Conservation (phyloP, 306 rosid species). For the Biancaea sappan region DNA sequence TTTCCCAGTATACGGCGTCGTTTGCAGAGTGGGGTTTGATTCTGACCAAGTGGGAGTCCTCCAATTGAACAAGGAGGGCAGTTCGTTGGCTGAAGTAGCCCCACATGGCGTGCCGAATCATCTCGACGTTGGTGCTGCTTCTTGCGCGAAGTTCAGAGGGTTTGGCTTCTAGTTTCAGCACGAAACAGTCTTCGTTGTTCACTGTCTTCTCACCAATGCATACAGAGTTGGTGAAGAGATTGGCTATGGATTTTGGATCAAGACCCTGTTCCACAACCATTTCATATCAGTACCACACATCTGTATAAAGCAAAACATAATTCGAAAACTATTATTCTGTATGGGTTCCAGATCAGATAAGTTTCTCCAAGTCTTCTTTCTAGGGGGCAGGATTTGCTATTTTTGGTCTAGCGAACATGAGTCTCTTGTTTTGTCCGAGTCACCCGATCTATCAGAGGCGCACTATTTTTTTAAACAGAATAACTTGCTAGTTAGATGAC, state of each 20-base stretch:
- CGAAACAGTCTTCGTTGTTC: conserved; percentile 78
- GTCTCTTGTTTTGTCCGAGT: too few species aligned
- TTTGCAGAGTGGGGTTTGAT: conserved; percentile 51
- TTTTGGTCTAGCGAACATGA: too few species aligned
- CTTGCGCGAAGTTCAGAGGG: conserved; percentile 56
- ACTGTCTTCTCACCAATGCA: conserved; percentile 86
- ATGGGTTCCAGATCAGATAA: too few species aligned
- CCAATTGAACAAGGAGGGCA: conserved; percentile 73
- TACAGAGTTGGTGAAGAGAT: conserved; percentile 59
- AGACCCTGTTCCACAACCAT: conserved; percentile 57
- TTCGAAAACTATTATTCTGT: too few species aligned
- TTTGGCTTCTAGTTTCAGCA: conserved; percentile 70
- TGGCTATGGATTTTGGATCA: conserved; percentile 87
- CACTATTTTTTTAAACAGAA: too few species aligned
- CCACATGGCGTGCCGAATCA: conserved; percentile 82
- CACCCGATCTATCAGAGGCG: too few species aligned
- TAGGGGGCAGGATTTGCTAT: too few species aligned
- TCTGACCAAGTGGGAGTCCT: conserved; percentile 81
- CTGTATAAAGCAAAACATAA: background rate
- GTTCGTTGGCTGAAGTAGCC: conserved; percentile 94
- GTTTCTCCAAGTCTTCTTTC: too few species aligned
- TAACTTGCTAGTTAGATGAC: too few species aligned
- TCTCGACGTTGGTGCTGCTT: conserved; percentile 78
- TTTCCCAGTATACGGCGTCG: conserved; percentile 77
- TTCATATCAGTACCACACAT: background rate